Evolutionary conservation across 495 filamentous ascomycete genomes (phyloP), one percentile per base, ranked within the genome.

Genomic region (Podospora appendiculata): DNA sequence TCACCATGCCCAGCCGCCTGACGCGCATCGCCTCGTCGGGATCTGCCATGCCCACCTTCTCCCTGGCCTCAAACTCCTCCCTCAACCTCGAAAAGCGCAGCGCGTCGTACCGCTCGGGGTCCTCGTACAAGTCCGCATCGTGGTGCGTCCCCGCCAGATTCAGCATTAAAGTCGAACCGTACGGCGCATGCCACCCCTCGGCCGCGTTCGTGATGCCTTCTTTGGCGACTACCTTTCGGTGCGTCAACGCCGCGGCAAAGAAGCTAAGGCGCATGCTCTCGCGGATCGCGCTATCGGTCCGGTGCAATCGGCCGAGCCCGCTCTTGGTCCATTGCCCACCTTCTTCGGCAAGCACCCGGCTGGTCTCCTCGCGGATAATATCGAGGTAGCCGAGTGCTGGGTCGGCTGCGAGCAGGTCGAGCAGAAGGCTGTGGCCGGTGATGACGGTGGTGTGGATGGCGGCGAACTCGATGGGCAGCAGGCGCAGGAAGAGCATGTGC

Each of bases 361-460:
- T 48, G 3, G 63, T 60, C 52, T 76, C 69, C 9, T 73, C 68
- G 19, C 66, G 62, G 17, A 76, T 55, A 32, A 56, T 41, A 8
- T 64, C 61, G 8, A 73, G 46, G 19, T 58, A 65, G 14, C 46
- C 48, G 12, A 53, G 45, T 2, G 52, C 3, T 0, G 68, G 64
- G 33, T 69, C 70, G 0, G 71, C 64, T 5, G 62, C 57, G 32
- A 77, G 43, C 2, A 78, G 58, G 38, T 78, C 74, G 16, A 76
- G 63, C 5, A 76, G 18, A 16, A 74, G 59, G 47, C 65, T 68
- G 35, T 70, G 70, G 11, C 67, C 61, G 1, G 68, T 66, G n/a
- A 77, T 56, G 41, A 64, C 67, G 12, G 75, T 75, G 9, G 75
- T 75, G 58, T 78, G 72, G 35, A 77, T 73, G 3, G 70, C 64